Base-by-base conservation (phyloP, 192 early-diverging fungal genomes). In the Umbelopsis isabellina region DNA sequence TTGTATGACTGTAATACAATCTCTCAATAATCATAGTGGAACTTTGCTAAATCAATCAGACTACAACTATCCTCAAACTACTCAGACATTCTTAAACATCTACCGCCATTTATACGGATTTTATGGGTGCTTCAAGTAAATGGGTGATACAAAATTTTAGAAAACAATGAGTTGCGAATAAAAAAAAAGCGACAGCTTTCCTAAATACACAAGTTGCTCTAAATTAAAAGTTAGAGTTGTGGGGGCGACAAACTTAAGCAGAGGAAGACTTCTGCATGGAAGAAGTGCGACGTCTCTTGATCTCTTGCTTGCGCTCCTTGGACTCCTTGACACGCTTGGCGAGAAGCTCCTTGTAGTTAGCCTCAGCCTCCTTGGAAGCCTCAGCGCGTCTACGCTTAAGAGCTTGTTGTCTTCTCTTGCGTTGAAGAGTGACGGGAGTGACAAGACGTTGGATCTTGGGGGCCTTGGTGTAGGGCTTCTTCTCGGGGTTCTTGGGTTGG, bases 381-480 rank as follows among this genome's bases (percentile, higher is more conserved):
- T 91, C 89, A 69, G 88, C 81, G 78, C 88, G 89, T 84, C 89
- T 86, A 79, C 86, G 87, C 94, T 99, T 98, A 80, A 95, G 82
- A 79, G 95, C 90, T 66, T 86, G 76, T 68, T 87, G 86, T 81
- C 92, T 91, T 77, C 97, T 90, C 90, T 96, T 95, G 84, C 95
- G 93, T 89, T 98, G 96, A 73, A 98, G 89, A 67, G 93, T 95
- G 74, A 93, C 84, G 79, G 97, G 97, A 75, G 97, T 99, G 71
- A 99, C 94, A 74, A 99, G 88, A 76, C 97, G 93, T 87, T 99
- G 97, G 89, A 99, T 98, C 87, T 95, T 95, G 76, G 84, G 85
- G 68, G 84, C 96, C 93, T 99, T 99, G 87, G 95, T 93, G 90
- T 88, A 91, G 70, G 91, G 84, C 91, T 96, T 95, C 88, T 93